phyloP scores from a whole-genome alignment of 2,329 filamentous ascomycete genomes.

The Pseudovirgaria hyperparasitica region DNA sequence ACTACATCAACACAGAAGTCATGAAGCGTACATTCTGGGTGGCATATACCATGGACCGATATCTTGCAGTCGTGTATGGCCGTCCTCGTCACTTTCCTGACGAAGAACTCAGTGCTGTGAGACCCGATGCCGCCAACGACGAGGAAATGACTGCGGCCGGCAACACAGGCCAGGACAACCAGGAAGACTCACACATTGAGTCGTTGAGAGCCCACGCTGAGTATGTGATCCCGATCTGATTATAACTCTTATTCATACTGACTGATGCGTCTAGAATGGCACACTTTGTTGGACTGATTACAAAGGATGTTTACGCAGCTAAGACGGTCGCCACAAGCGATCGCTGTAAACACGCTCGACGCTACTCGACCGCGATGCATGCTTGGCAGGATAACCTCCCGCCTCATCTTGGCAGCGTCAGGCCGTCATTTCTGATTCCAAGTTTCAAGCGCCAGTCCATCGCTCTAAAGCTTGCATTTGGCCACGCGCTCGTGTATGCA shows the following conservation, averaged over 20 bases:
- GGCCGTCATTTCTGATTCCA: constrained; percentile 33
- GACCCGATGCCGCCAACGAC: constrained; percentile 44
- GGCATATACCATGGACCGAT: constrained; percentile 48
- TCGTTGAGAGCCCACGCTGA: constrained; percentile 34
- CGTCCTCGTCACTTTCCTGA: constrained; percentile 47
- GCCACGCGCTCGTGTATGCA: constrained; percentile 21
- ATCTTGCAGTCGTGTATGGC: constrained; percentile 47
- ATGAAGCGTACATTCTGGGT: constrained; percentile 49
- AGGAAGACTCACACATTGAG: constrained; percentile 39
- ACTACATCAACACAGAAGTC: constrained; percentile 38
- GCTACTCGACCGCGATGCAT: constrained; percentile 26
- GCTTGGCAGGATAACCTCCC: constrained; percentile 24
- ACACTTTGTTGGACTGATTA: constrained; percentile 18
- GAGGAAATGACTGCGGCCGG: constrained; percentile 39
- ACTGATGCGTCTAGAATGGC: neutral
- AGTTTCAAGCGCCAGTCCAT: constrained; percentile 26
- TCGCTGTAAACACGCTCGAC: constrained; percentile 25
- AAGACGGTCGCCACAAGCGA: constrained; percentile 20
- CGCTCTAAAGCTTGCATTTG: constrained; percentile 19
- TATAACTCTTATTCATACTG: constrained; percentile 10
- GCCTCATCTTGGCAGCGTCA: constrained; percentile 30
- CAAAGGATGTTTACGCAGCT: constrained; percentile 19
- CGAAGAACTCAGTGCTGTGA: constrained; percentile 48
- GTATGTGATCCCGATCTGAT: constrained; percentile 9
- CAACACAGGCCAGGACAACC: constrained; percentile 8